Conservation (phyloP, 2,329 filamentous ascomycete species). For the Aspergillus sp. region DNA sequence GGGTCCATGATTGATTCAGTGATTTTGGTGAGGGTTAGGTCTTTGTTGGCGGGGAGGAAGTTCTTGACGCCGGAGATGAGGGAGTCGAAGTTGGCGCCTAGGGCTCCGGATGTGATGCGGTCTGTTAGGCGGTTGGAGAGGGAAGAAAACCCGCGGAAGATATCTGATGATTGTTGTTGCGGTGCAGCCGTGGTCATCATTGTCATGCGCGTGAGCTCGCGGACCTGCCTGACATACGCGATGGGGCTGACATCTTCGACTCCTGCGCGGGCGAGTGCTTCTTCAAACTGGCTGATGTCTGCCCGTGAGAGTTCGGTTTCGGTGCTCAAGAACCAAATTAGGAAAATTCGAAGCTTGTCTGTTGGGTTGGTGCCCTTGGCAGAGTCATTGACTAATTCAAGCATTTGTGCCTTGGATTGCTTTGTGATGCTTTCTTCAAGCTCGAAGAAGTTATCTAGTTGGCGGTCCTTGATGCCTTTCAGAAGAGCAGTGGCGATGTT, state of each 20-base stretch:
- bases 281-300: slow-evolving; percentile 84
- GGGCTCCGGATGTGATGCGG: slow-evolving; percentile 87
- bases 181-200: slow-evolving; percentile 83
- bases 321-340: slow-evolving; percentile 95
- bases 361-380: slow-evolving; percentile 79
- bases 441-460: slow-evolving; percentile 95
- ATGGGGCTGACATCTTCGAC: slow-evolving; percentile 72
- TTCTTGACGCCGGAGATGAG: slow-evolving; percentile 97
- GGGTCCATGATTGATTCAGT: slow-evolving; percentile 98
- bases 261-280: slow-evolving; percentile 73
- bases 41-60: slow-evolving; percentile 92
- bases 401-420: slow-evolving; percentile 82
- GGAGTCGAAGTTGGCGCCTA: slow-evolving; percentile 84
- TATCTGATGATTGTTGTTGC: slow-evolving; percentile 63
- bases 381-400: slow-evolving; percentile 79
- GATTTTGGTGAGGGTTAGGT: slow-evolving; percentile 95
- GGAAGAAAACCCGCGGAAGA: slow-evolving; percentile 91
- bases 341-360: slow-evolving; percentile 90
- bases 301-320: slow-evolving; percentile 80
- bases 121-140: slow-evolving; percentile 91
- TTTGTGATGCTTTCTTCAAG: slow-evolving; percentile 91
- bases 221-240: slow-evolving; percentile 84
- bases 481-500: slow-evolving; percentile 82
- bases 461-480: slow-evolving; percentile 87
- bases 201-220: slow-evolving; percentile 95